These are phyloP conservation scores for Lichtheimia ornata DNA, from an alignment of 371 early-diverging fungal species.

Conservation along the genomic window DNA sequence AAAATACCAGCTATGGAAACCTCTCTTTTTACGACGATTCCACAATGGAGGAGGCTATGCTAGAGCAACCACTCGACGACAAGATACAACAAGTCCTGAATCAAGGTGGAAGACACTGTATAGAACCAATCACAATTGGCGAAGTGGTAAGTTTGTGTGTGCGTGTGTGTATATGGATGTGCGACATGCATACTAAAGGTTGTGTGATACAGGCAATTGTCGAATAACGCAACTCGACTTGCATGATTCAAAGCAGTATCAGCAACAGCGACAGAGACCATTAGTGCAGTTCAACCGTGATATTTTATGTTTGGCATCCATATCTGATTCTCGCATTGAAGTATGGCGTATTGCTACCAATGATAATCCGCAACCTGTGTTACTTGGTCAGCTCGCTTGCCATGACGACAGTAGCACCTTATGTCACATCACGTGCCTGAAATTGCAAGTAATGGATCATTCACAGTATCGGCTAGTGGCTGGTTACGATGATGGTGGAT, in stretches of 20 bases:
- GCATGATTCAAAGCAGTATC: background rate
- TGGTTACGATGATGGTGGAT: slow-evolving; percentile 47
- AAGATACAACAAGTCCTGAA: slow-evolving; percentile 1
- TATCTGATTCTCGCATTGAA: slow-evolving; percentile 14
- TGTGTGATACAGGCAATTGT: slow-evolving; percentile 33
- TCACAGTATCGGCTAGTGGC: slow-evolving; percentile 27
- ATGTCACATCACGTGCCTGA: slow-evolving; percentile 24
- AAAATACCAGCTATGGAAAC: slow-evolving; percentile 50
- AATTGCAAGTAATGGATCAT: slow-evolving; percentile 7
- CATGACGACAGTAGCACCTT: background rate
- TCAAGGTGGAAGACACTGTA: slow-evolving; percentile 46
- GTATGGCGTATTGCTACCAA: slow-evolving; percentile 16
- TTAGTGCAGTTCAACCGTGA: slow-evolving; percentile 21
- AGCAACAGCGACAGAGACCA: background rate
- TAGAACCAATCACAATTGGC: slow-evolving; percentile 48
- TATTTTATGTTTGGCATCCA: slow-evolving; percentile 13
- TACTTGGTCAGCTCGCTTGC: slow-evolving; percentile 4
- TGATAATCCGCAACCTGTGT: background rate
- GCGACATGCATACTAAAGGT: background rate
- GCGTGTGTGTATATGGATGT: background rate
- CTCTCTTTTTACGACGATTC: slow-evolving; percentile 39
- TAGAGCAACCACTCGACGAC: background rate
- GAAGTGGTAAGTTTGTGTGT: slow-evolving; percentile 25
- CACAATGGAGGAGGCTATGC: slow-evolving; percentile 6
- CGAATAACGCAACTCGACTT: slow-evolving; percentile 17